phyloP scores from a whole-genome alignment of 495 filamentous ascomycete species.

The Xylaria sp. region DNA sequence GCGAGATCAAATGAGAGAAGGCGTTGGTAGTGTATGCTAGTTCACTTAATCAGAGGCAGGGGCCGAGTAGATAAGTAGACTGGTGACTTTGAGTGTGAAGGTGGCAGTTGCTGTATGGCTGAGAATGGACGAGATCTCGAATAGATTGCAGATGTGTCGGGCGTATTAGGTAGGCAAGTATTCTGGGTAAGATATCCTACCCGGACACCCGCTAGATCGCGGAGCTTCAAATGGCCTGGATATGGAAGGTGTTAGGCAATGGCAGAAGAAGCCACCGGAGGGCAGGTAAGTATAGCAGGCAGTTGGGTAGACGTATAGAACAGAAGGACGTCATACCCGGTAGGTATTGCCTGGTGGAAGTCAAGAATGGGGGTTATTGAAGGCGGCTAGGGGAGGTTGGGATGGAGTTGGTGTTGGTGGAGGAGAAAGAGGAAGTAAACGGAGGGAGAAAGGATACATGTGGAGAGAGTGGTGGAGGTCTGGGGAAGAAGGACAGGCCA shows the following conservation, averaged over 20 bases:
- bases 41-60: neutral
- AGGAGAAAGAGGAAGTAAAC: neutral
- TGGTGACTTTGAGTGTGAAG: neutral
- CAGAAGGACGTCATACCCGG: neutral
- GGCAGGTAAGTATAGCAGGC: neutral
- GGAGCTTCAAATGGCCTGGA: conserved; percentile 11
- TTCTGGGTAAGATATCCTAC: neutral
- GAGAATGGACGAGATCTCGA: conserved; percentile 1
- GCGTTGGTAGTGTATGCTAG: neutral
- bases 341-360: neutral
- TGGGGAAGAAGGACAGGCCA: neutral
- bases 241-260: conserved; percentile 19
- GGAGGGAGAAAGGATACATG: neutral
- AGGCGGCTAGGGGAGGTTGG: conserved; percentile 2
- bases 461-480: neutral
- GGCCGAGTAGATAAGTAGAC: neutral
- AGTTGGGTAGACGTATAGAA: neutral
- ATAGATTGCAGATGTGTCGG: conserved; percentile 15
- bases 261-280: conserved; percentile 5
- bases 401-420: conserved; percentile 3
- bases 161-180: neutral
- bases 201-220: neutral
- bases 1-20: conserved; percentile 25
- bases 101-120: conserved; percentile 8
- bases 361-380: neutral